A percentile compares a stretch with the other conserved stretches of the same genome.
These are phyloP conservation scores for Metschnikowia cerradonensis DNA, from an alignment of 805 yeast genomes.

Conservation along the genomic window DNA sequence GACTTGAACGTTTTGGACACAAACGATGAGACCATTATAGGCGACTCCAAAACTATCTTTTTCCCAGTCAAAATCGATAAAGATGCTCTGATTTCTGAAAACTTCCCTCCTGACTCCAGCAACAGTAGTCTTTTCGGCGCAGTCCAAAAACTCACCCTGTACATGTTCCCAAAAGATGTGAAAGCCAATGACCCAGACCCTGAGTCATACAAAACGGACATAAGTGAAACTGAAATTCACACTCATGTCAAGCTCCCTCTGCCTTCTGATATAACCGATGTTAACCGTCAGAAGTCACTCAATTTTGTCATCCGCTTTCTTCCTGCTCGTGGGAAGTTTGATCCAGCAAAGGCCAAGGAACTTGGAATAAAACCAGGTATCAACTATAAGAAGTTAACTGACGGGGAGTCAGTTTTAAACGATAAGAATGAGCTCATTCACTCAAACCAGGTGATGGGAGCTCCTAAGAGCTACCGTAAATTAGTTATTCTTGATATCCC, in stretches of 20 bases:
- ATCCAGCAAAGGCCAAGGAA: slow-evolving; percentile 57
- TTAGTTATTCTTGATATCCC: slow-evolving; percentile 76
- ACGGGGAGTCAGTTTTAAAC: slow-evolving; percentile 54
- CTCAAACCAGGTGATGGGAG: slow-evolving; percentile 72
- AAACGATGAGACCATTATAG: slow-evolving; percentile 27
- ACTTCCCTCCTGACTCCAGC: not conserved
- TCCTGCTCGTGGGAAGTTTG: slow-evolving; percentile 74
- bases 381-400: slow-evolving; percentile 53
- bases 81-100: not conserved
- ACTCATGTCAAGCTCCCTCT: slow-evolving; percentile 34
- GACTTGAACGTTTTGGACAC: slow-evolving; percentile 39
- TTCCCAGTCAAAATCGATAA: slow-evolving; percentile 31
- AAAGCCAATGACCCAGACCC: slow-evolving; percentile 36
- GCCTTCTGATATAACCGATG: slow-evolving; percentile 21
- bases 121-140: slow-evolving; percentile 11
- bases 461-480: slow-evolving; percentile 53
- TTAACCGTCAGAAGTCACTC: slow-evolving; percentile 44
- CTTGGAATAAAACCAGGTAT: slow-evolving; percentile 69
- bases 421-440: slow-evolving; percentile 54
- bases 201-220: slow-evolving; percentile 34
- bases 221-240: slow-evolving; percentile 35
- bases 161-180: slow-evolving; percentile 57
- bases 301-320: slow-evolving; percentile 65
- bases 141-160: slow-evolving; percentile 37
- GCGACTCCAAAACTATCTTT: slow-evolving; percentile 36